Conservation (phyloP, 495 filamentous ascomycete genomes). For the Astrocystis sublimbata region DNA sequence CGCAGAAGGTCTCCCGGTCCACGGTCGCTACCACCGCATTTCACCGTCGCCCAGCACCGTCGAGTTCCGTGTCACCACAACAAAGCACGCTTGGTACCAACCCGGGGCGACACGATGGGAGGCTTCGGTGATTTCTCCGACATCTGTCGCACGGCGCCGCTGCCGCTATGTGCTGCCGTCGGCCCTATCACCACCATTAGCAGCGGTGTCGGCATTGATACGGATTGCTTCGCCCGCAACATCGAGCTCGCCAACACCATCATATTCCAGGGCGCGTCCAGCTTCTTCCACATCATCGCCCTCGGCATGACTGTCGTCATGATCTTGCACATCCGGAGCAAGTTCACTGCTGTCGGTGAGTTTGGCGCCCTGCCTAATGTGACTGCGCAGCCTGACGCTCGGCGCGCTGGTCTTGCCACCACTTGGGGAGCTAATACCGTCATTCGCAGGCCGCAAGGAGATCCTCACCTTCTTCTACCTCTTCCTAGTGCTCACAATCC, state of each 20-base stretch:
- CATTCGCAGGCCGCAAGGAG: constrained; percentile 82
- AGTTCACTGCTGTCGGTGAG: constrained; percentile 98
- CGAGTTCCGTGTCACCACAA: background rate
- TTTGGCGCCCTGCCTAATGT: constrained; percentile 21
- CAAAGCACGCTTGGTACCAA: background rate
- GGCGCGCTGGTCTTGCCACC: constrained; percentile 13
- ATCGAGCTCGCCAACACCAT: constrained; percentile 97
- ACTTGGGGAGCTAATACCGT: constrained; percentile 19
- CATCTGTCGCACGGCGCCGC: constrained; percentile 80
- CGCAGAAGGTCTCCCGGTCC: background rate
- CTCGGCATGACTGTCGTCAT: constrained; percentile 93
- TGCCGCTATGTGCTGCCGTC: constrained; percentile 87
- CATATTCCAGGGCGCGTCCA: constrained; percentile 92
- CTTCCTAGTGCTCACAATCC: constrained; percentile 85
- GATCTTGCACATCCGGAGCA: constrained; percentile 93
- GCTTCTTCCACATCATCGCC: constrained; percentile 90
- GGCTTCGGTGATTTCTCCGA: constrained; percentile 80
- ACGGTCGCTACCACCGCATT: constrained; percentile 17
- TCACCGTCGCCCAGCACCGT: background rate
- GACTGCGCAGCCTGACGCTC: no score
- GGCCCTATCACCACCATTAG: constrained; percentile 63
- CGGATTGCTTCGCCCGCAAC: constrained; percentile 90
- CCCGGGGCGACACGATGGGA: constrained; percentile 58
- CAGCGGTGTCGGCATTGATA: constrained; percentile 74
- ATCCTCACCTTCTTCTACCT: constrained; percentile 98